Evolutionary conservation across 768 basidiomycete species (phyloP).

Genomic region (Coprinellus micaceus): DNA sequence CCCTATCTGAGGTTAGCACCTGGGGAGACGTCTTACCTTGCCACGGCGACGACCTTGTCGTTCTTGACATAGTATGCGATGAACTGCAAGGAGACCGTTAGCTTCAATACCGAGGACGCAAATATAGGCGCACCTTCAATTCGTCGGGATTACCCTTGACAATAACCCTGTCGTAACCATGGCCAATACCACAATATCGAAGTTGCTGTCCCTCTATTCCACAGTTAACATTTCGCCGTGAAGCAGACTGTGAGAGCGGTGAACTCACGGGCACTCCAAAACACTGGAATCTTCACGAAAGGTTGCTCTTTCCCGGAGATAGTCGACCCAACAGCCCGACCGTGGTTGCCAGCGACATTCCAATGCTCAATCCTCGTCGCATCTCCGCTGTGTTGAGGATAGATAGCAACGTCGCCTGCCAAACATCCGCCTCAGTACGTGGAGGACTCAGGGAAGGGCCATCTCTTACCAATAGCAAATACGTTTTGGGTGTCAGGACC

Average conservation of each 20-base stretch:
- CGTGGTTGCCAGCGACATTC: constrained; percentile 89
- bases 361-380: constrained; percentile 80
- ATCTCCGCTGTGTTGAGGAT: constrained; percentile 59
- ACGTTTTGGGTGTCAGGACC: constrained; percentile 45
- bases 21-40: constrained; percentile 37
- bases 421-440: not conserved
- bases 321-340: constrained; percentile 75
- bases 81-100: constrained; percentile 43
- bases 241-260: not conserved
- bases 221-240: not conserved
- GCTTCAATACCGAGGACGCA: not conserved
- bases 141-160: constrained; percentile 72
- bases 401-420: constrained; percentile 75
- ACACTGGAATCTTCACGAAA: constrained; percentile 79
- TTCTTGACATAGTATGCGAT: constrained; percentile 74
- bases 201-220: constrained; percentile 75
- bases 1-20: not conserved
- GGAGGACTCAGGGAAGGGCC: constrained; percentile 10
- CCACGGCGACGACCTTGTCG: constrained; percentile 63
- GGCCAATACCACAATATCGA: constrained; percentile 76
- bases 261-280: constrained; percentile 84
- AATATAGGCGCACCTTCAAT: constrained; percentile 57
- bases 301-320: constrained; percentile 63
- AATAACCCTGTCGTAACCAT: constrained; percentile 69
- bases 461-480: constrained; percentile 61